Evolutionary conservation across 306 rosid species (phyloP), one percentile per base, ranked within the genome.

Genomic region (Begonia loranthoides): DNA sequence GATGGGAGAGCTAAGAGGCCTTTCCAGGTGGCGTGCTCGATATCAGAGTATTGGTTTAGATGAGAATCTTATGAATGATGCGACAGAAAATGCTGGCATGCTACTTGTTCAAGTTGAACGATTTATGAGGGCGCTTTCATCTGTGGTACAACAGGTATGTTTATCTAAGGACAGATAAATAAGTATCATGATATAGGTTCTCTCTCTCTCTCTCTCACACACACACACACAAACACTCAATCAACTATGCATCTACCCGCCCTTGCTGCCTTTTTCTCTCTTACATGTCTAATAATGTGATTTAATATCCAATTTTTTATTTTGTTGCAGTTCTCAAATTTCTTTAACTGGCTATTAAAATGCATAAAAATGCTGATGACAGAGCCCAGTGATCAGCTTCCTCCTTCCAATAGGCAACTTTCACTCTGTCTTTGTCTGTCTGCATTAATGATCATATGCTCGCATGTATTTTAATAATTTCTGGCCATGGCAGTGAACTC

Each of bases 271-370:
- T 28, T 24, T 24, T 24, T 24, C n/a, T 24, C 4, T 24, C 3
- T 28, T 28, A 28, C 9, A 7, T 28, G 9, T 7, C 6, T 4
- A 28, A 4, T 28, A 28, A 12, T 47, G 41, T 45, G 16, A 15
- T 45, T 47, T 49, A 8, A 28, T 11, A 47, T 24, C 45, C 15
- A 11, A 15, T 61, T 41, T 45, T 39, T 43, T 49, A 54, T 60
- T 47, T 71, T 70, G 14, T 50, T 48, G 57, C 95, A 89, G 97
- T 82, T 79, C 70, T 86, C 90, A 13, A 89, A 89, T 66, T 82
- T 89, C 81, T 89, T 85, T 85, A 85, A 89, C 72, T 89, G 97
- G 97, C 97, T 89, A 58, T 60, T 85, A 55, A 83, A 79, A 75
- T 85, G 90, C 73, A 85, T 85, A 70, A 85, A 78, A 69, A 58